Percentiles rank a stretch among this genome's conserved stretches.
Evolutionary conservation across 495 filamentous ascomycete genomes (phyloP).

Genomic region (Penicillium roqueforti): DNA sequence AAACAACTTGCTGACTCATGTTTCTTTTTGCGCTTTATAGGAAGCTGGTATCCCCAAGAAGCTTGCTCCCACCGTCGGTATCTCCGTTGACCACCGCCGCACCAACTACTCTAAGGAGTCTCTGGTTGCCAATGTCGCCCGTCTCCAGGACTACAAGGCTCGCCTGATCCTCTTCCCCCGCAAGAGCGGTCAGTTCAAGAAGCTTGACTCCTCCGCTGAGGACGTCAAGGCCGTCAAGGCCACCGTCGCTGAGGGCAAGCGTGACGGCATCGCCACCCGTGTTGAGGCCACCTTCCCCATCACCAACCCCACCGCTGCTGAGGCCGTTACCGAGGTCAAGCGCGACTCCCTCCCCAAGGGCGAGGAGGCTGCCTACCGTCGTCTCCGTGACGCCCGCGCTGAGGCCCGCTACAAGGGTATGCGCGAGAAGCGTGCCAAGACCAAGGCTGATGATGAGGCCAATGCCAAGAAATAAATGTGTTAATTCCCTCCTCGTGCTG

Average conservation of each 20-base stretch:
- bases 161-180: slow-evolving; percentile 97
- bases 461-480: slow-evolving; percentile 85
- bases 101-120: slow-evolving; percentile 93
- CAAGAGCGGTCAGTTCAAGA: slow-evolving; percentile 87
- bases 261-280: slow-evolving; percentile 50
- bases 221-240: slow-evolving; percentile 73
- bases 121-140: slow-evolving; percentile 87
- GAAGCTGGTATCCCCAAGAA: slow-evolving; percentile 94
- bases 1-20: slow-evolving; percentile 13
- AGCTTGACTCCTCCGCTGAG: slow-evolving; percentile 79
- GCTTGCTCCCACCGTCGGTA: slow-evolving; percentile 91
- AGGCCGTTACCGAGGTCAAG: slow-evolving; percentile 71
- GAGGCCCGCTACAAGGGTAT: slow-evolving; percentile 76
- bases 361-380: slow-evolving; percentile 79
- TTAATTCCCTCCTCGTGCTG: slow-evolving; percentile 42
- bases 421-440: slow-evolving; percentile 90
- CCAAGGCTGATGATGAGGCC: slow-evolving; percentile 85
- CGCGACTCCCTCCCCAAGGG: slow-evolving; percentile 72
- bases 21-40: slow-evolving; percentile 40
- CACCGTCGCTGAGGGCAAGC: slow-evolving; percentile 48
- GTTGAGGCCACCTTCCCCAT: slow-evolving; percentile 64
- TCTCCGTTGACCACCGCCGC: slow-evolving; percentile 93
- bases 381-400: slow-evolving; percentile 78
- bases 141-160: slow-evolving; percentile 91
- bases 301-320: slow-evolving; percentile 53